These are phyloP conservation scores for Naganishia vaughanmartiniae DNA, from an alignment of 768 basidiomycete genomes.

Conservation along the genomic window DNA sequence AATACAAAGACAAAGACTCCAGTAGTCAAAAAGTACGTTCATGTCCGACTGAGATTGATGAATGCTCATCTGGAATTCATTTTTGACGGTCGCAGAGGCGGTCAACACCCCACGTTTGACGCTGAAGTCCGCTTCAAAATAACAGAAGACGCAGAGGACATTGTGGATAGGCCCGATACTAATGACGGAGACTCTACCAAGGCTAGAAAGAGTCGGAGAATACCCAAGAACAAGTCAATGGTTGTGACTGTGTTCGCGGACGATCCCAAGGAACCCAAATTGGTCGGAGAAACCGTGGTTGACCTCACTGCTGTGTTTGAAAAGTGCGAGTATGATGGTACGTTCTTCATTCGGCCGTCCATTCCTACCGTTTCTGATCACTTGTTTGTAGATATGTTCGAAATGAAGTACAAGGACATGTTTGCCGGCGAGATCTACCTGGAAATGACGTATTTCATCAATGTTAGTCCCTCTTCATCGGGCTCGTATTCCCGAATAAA, in stretches of 20 bases:
- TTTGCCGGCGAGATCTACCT: slow-evolving; percentile 81
- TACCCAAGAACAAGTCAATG: slow-evolving; percentile 56
- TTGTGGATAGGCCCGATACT: slow-evolving; percentile 32
- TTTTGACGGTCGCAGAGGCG: slow-evolving; percentile 58
- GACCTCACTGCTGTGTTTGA: slow-evolving; percentile 75
- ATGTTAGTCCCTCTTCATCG: slow-evolving; percentile 49
- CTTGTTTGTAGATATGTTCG: slow-evolving; percentile 77
- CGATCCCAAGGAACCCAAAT: slow-evolving; percentile 71
- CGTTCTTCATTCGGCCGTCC: slow-evolving; percentile 38
- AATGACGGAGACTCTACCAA: neutral
- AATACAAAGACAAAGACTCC: slow-evolving; percentile 67
- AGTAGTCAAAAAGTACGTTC: slow-evolving; percentile 61
- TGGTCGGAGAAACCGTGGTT: slow-evolving; percentile 73
- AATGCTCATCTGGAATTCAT: neutral
- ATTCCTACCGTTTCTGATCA: neutral
- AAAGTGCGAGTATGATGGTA: slow-evolving; percentile 89
- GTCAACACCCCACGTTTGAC: slow-evolving; percentile 93
- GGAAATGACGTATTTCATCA: slow-evolving; percentile 89
- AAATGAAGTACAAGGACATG: slow-evolving; percentile 73
- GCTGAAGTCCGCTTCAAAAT: slow-evolving; percentile 80
- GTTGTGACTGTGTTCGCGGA: slow-evolving; percentile 77
- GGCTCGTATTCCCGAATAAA: neutral
- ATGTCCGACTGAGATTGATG: neutral
- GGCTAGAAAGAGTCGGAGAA: slow-evolving; percentile 40
- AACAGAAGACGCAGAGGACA: slow-evolving; percentile 56